A percentile compares a stretch with the other conserved stretches of the same genome.
phyloP scores from a whole-genome alignment of 176 grass and related monocot genomes.

The Saccharum spontaneum region DNA sequence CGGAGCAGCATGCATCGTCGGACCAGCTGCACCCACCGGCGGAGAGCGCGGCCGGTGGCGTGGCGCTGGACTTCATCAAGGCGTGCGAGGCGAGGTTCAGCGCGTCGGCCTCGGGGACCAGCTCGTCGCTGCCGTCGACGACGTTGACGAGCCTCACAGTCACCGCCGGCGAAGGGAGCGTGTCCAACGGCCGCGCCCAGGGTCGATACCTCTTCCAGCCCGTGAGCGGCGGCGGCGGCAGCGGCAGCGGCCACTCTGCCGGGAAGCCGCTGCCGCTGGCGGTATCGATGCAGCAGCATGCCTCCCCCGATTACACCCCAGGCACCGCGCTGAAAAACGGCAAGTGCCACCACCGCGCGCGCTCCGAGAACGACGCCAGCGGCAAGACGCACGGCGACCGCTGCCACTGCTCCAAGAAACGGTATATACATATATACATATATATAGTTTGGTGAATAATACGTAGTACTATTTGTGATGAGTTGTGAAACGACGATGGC shows the following conservation, averaged over 20 bases:
- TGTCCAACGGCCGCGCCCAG: slow-evolving; percentile 37
- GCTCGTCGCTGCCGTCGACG: slow-evolving; percentile 45
- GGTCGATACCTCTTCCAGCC: not conserved
- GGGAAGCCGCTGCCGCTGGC: not conserved
- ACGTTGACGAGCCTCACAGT: slow-evolving; percentile 28
- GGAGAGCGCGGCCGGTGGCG: not conserved
- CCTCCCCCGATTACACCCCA: not conserved
- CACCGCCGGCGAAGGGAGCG: slow-evolving; percentile 65
- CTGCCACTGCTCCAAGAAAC: slow-evolving; percentile 68
- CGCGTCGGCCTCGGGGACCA: slow-evolving; percentile 40
- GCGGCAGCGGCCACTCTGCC: not conserved
- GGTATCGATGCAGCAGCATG: not conserved
- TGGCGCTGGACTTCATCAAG: slow-evolving; percentile 9
- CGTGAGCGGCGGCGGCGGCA: not conserved
- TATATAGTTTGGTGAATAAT: too few species aligned
- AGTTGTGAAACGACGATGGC: too few species aligned
- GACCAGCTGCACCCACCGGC: not conserved
- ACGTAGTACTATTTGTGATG: too few species aligned
- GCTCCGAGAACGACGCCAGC: not conserved
- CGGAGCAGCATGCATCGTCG: not conserved
- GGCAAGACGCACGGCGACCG: not conserved
- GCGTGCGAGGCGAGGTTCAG: slow-evolving; percentile 28
- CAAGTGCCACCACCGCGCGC: slow-evolving; percentile 28
- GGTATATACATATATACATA: slow-evolving; percentile 10
- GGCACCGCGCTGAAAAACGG: not conserved